Base-by-base conservation (phyloP, 2,329 filamentous ascomycete species). In the Metarhizium robertsii region DNA sequence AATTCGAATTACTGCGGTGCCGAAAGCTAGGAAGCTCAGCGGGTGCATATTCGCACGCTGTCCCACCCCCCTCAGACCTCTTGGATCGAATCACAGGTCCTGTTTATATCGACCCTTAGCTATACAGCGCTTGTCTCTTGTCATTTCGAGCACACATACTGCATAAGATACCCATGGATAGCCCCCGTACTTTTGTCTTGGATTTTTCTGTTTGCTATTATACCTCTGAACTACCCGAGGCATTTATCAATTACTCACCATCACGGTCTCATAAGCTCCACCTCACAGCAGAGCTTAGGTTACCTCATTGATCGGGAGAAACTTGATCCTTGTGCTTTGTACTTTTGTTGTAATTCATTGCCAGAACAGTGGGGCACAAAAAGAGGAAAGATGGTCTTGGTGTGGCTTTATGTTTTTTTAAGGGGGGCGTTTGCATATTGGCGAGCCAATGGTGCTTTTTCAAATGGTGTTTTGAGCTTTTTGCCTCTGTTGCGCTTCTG, bases 101-200 rank as follows among this genome's bases (percentile, higher is more conserved):
- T 14, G 42, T 20, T 11, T 7, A 5, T 11, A 20, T 20, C 16
- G 4, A 30, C 25, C 47, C 6, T 20, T 29, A 48, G 54, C 34
- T 53, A 32, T 42, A 18, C 38, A 40, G 1, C 36, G 34, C 42
- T 36, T n/a, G 50, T 51, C 46, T 25, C 46, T 16, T 32, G 16
- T 25, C 10, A 11, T 48, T 42, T 56, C 55, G 34, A 55, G 57
- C 55, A 60, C 53, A 57, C 60, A 57, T 55, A 59, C 49, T 56
- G 59, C 56, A 61, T 58, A 59, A 60, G 60, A 63, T 63, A 62
- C 59, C 61, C 59, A 57, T 52, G 40, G 29, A 47, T 20, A n/a
- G 34, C 25, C 38, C n/a, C 25, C 25, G 25, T 25, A 14, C 43
- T 52, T 48, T 34, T n/a, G 20, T 32, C 36, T 38, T 42, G 48